Evolutionary conservation across 768 basidiomycete genomes (phyloP), one percentile per base, ranked within the genome.

Genomic region (Boletus insuetus): DNA sequence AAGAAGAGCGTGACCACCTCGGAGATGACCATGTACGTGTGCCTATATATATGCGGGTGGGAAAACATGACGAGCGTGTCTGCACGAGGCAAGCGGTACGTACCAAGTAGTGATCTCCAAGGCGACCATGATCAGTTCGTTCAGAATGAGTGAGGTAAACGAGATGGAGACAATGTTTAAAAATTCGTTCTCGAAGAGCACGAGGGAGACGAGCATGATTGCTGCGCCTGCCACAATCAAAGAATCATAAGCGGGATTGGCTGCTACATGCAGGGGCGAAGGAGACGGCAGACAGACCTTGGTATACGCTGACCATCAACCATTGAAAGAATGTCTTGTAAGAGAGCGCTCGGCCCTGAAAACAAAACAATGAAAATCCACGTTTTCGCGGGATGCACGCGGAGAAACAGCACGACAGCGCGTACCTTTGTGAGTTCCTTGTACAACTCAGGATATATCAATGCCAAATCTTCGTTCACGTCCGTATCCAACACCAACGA

Each of bases 271-370:
- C 16, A 7, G n/a, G n/a, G 16, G 34, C 34, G 34, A 14, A 35
- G 34, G 35, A 14, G 35, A 37, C 13, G 35, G 13, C 6, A 40
- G 29, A 44, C 74, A 37, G 19, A 88, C 95, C 96, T 83, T 99
- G 97, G 73, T 98, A 99, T 46, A 98, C 77, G 66, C 94, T 96
- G 68, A 98, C 94, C 85, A 95, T 92, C 58, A 94, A 74, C 97
- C 97, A 99, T 58, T 88, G 83, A 77, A 98, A 98, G 77, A 99
- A 99, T 0, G 97, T 99, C 79, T 97, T 98, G 77, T 90, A 95
- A 14, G 94, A 96, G 48, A 98, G 71, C 4, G 91, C 87, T 51
- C 97, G 91, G 5, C 96, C 96, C 93, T 96, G 64, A 26, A 16
- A n/a, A 44, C 12, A 41, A 48, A 29, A 31, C 17, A 4, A 6